Percentiles rank a stretch among this genome's conserved stretches.
Evolutionary conservation across 768 basidiomycete species (phyloP).

Genomic region (Cubamyces lactineus): DNA sequence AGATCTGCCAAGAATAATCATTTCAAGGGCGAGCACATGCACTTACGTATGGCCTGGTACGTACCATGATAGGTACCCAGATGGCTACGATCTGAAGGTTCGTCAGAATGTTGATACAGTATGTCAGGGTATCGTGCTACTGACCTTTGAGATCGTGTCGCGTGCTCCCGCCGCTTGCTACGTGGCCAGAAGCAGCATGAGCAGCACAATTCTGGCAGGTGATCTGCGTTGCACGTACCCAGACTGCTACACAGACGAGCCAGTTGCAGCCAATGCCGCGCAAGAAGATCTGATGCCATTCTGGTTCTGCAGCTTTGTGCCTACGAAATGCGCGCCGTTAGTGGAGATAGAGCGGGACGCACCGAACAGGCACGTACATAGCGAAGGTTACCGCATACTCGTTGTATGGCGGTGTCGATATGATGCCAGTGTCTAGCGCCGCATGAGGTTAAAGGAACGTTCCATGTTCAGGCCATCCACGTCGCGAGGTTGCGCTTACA

Average conservation of each 20-base stretch:
- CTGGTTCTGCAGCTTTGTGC: constrained; percentile 62
- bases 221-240: constrained; percentile 51
- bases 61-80: constrained; percentile 79
- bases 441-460: neutral
- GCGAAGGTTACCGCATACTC: constrained; percentile 57
- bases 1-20: constrained; percentile 46
- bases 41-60: constrained; percentile 37
- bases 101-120: neutral
- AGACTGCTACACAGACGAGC: constrained; percentile 73
- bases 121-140: neutral
- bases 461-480: neutral
- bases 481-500: constrained; percentile 45
- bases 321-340: constrained; percentile 36
- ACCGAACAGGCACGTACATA: constrained; percentile 44
- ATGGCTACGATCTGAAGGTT: constrained; percentile 53
- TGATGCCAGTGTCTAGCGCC: constrained; percentile 57
- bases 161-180: constrained; percentile 72
- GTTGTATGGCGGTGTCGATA: constrained; percentile 60
- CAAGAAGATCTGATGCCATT: constrained; percentile 75
- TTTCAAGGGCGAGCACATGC: neutral
- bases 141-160: constrained; percentile 70
- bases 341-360: neutral
- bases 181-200: neutral
- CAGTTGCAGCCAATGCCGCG: constrained; percentile 79
- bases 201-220: neutral